These are phyloP conservation scores for Cymbidium sinense DNA, from an alignment of 106 monocot species.

Conservation along the genomic window DNA sequence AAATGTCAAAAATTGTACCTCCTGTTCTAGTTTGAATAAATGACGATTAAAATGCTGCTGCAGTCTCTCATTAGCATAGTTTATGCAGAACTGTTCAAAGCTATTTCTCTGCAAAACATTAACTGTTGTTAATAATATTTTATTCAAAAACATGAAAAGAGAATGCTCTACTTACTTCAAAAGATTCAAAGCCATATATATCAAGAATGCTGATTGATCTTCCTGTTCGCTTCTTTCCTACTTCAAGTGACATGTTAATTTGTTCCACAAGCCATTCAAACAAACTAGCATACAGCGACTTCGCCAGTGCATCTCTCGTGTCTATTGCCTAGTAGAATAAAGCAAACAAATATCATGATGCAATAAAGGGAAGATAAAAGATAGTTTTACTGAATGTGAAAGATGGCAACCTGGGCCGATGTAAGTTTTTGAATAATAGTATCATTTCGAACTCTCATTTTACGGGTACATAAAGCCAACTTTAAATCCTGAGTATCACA, in stretches of 20 bases:
- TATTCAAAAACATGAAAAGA: conserved; percentile 4
- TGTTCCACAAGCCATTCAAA: conserved; percentile 96
- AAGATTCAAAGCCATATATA: conserved; percentile 98
- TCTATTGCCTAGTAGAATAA: conserved; percentile 76
- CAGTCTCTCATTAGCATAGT: conserved; percentile 97
- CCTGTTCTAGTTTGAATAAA: conserved; percentile 93
- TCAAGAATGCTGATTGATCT: conserved; percentile 99
- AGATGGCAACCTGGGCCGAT: conserved; percentile 64
- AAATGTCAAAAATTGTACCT: conserved; percentile 39
- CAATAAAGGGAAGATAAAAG: neutral
- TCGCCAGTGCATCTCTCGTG: conserved; percentile 92
- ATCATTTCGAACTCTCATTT: conserved; percentile 85
- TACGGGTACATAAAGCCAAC: conserved; percentile 75
- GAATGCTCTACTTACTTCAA: conserved; percentile 49
- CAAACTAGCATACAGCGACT: conserved; percentile 79
- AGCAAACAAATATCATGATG: conserved; percentile 3
- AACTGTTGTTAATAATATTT: neutral
- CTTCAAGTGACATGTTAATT: conserved; percentile 81
- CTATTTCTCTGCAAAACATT: conserved; percentile 64
- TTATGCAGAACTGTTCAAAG: conserved; percentile 99
- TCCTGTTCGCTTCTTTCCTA: conserved; percentile 70
- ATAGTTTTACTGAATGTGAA: neutral
- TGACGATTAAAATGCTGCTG: conserved; percentile 99
- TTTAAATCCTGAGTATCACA: conserved; percentile 57
- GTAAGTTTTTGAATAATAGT: conserved; percentile 88